phyloP scores from a whole-genome alignment of 2,329 filamentous ascomycete species.

The Sporothrix humicola region DNA sequence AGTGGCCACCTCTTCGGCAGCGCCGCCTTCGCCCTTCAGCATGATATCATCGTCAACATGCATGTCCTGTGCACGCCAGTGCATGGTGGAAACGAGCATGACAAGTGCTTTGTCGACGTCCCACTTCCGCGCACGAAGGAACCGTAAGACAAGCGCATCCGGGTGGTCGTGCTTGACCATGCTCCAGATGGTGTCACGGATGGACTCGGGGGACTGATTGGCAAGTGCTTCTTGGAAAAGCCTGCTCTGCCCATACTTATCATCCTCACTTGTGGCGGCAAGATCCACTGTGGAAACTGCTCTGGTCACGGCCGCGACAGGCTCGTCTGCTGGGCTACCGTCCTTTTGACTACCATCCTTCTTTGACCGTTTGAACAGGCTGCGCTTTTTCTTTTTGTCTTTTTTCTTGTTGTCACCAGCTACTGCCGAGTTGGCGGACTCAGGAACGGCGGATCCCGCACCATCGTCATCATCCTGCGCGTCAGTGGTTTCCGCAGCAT shows the following conservation, averaged over 20 bases:
- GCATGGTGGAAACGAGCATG: conserved; percentile 93
- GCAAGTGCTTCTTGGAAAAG: conserved; percentile 83
- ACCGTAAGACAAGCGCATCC: conserved; percentile 80
- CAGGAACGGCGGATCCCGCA: conserved; percentile 38
- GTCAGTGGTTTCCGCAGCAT: conserved; percentile 42
- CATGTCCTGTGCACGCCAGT: conserved; percentile 84
- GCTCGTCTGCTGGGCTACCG: background rate
- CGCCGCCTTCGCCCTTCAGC: conserved; percentile 72
- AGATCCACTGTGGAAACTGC: conserved; percentile 18
- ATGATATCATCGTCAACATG: conserved; percentile 90
- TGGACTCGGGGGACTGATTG: conserved; percentile 75
- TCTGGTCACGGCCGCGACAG: conserved; percentile 28
- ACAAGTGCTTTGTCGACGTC: conserved; percentile 89
- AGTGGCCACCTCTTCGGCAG: conserved; percentile 64
- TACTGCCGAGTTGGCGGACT: conserved; percentile 39
- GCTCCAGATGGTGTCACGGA: conserved; percentile 83
- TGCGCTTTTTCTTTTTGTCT: conserved; percentile 74
- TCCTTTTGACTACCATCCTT: conserved; percentile 56
- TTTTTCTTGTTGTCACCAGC: conserved; percentile 51
- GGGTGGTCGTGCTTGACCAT: conserved; percentile 97
- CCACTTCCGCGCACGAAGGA: conserved; percentile 92
- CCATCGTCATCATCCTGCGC: conserved; percentile 43
- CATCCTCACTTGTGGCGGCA: conserved; percentile 61
- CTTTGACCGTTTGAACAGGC: conserved; percentile 30
- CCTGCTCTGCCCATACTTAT: conserved; percentile 92